Conservation (phyloP, 805 yeast species). For the Wickerhamiella sorbophila region DNA sequence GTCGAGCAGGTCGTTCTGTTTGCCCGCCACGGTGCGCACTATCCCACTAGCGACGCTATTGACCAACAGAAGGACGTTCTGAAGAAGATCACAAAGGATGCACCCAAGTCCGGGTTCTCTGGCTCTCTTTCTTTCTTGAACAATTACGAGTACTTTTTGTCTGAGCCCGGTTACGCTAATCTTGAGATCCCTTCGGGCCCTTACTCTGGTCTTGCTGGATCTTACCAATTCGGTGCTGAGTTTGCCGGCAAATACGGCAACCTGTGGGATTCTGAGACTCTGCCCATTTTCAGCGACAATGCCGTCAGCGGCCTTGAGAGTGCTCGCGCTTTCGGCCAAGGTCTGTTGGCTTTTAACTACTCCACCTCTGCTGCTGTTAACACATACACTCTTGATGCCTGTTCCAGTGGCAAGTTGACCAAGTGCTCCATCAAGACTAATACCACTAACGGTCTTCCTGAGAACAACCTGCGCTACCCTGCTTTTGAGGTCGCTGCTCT, state of each 20-base stretch:
- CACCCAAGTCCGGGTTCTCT: constrained; percentile 7
- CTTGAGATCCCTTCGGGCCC: constrained; percentile 27
- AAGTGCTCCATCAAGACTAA: constrained; percentile 15
- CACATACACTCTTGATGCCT: constrained; percentile 39
- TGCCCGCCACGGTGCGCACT: constrained; percentile 41
- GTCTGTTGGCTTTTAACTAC: constrained; percentile 37
- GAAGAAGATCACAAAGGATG: constrained; percentile 4
- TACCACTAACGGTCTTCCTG: constrained; percentile 16
- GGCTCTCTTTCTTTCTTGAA: constrained; percentile 14
- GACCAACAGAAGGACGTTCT: constrained; percentile 8
- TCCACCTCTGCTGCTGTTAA: constrained; percentile 26
- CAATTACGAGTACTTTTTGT: constrained; percentile 18
- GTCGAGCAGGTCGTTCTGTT: constrained; percentile 36
- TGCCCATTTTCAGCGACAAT: constrained; percentile 28
- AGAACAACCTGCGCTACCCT: constrained; percentile 11
- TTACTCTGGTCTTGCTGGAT: constrained; percentile 34
- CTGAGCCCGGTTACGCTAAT: constrained; percentile 30
- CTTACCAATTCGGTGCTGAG: constrained; percentile 31
- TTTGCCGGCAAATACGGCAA: constrained; percentile 32
- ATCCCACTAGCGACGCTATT: constrained; percentile 21
- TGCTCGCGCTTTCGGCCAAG: constrained; percentile 40
- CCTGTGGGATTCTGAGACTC: constrained; percentile 27
- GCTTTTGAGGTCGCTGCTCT: constrained; percentile 19
- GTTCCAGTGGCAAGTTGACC: constrained; percentile 27
- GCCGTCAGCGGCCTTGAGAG: constrained; percentile 31